These are phyloP conservation scores for Bryopsis sp. DNA, from an alignment of 139 green algal genomes.

Conservation along the genomic window DNA sequence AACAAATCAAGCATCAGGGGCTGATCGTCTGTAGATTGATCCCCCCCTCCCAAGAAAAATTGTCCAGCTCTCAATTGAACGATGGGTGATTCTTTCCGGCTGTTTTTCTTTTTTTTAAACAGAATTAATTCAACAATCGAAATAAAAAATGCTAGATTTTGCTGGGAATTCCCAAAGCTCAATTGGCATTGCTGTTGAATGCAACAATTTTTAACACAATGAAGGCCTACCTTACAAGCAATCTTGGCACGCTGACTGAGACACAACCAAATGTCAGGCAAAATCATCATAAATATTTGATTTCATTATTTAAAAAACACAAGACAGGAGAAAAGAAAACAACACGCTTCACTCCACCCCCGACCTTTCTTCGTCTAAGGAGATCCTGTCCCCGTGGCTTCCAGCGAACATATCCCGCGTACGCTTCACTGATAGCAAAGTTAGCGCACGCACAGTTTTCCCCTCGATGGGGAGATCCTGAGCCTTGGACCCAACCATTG, in stretches of 20 bases:
- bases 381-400: conserved; percentile 42
- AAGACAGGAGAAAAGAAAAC: neutral
- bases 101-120: neutral
- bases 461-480: conserved; percentile 59
- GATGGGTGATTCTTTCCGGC: neutral
- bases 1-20: neutral
- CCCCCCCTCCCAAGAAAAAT: neutral
- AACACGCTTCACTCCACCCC: neutral
- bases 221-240: conserved; percentile 41
- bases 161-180: neutral
- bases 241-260: conserved; percentile 62
- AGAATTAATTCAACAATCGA: neutral
- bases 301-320: neutral
- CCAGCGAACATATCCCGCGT: conserved; percentile 77
- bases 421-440: conserved; percentile 65
- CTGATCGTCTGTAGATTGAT: neutral
- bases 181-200: neutral
- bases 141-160: conserved; percentile 2
- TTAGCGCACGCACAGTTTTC: conserved; percentile 68
- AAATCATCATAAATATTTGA: neutral
- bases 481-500: too few species aligned
- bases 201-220: conserved; percentile 15
- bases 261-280: neutral
- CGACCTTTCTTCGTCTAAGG: conserved; percentile 52
- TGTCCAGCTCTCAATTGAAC: neutral